phyloP scores from a whole-genome alignment of 1,284 basidiomycete species.

The Athelia sp. region DNA sequence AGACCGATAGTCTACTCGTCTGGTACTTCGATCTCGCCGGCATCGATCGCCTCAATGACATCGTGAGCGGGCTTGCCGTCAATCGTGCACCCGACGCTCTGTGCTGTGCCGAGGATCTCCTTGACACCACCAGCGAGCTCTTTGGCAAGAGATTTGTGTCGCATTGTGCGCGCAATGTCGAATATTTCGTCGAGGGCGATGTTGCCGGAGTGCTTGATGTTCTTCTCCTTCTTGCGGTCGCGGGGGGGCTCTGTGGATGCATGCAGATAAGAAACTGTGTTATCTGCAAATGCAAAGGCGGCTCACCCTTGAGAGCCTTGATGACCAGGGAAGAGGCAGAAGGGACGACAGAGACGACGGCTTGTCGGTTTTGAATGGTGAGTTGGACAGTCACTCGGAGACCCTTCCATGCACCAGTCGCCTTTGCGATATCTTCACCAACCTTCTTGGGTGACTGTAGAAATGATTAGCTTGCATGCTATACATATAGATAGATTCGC shows the following conservation, averaged over 20 bases:
- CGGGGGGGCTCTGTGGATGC: constrained; percentile 87
- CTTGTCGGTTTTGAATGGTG: constrained; percentile 99
- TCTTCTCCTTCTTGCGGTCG: constrained; percentile 99
- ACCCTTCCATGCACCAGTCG: constrained; percentile 98
- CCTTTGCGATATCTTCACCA: constrained; percentile 99
- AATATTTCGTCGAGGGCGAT: constrained; percentile 93
- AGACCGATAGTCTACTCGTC: constrained; percentile 65
- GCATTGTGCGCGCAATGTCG: constrained; percentile 96
- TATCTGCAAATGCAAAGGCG: too few species aligned
- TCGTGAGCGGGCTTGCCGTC: constrained; percentile 94
- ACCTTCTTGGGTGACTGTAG: constrained; percentile 98
- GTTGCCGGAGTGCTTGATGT: constrained; percentile 98
- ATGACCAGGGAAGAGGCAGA: constrained; percentile 98
- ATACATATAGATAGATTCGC: constrained; percentile 36
- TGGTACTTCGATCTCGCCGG: constrained; percentile 92
- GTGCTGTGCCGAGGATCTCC: constrained; percentile 93
- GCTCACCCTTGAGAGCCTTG: constrained; percentile 91
- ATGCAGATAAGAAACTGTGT: too few species aligned
- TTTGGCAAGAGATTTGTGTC: constrained; percentile 92
- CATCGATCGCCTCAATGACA: constrained; percentile 94
- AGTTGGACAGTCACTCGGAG: constrained; percentile 98
- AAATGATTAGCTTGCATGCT: constrained; percentile 1
- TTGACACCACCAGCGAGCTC: constrained; percentile 87
- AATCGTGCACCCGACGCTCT: constrained; percentile 94
- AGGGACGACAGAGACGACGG: constrained; percentile 93